phyloP scores from a whole-genome alignment of 192 early-diverging fungal genomes.

The Umbelopsis sp. region DNA sequence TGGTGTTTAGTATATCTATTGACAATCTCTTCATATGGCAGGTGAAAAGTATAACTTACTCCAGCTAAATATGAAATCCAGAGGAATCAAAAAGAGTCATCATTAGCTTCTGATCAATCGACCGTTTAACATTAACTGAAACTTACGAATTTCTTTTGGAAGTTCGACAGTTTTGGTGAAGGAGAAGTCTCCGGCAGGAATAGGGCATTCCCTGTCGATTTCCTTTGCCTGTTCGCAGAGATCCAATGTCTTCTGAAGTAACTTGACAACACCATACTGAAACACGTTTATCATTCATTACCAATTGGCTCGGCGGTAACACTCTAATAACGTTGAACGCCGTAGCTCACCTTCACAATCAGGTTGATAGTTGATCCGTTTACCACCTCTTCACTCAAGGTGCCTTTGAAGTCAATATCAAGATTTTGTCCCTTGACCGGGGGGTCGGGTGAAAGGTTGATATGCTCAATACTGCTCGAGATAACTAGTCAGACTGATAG shows the following conservation, averaged over 20 bases:
- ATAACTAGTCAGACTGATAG: not conserved
- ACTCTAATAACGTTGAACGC: no score
- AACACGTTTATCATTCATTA: no score
- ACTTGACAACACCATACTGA: conserved; percentile 44
- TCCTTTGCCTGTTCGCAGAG: conserved; percentile 50
- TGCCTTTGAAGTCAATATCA: conserved; percentile 47
- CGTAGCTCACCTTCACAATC: conserved; percentile 42
- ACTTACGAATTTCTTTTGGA: conserved; percentile 61
- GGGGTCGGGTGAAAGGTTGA: conserved; percentile 51
- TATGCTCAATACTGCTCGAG: conserved; percentile 41
- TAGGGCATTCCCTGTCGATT: conserved; percentile 54
- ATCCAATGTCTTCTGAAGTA: conserved; percentile 50
- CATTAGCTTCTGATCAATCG: not conserved
- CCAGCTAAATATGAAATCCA: not conserved
- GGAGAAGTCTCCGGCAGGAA: conserved; percentile 43
- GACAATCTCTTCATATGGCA: not conserved
- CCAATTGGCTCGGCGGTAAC: no score
- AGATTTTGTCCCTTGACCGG: conserved; percentile 51
- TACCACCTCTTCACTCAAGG: conserved; percentile 41
- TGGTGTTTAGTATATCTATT: not conserved
- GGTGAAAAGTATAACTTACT: not conserved
- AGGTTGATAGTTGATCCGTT: conserved; percentile 48
- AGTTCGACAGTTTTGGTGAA: conserved; percentile 48
- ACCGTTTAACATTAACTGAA: not conserved
- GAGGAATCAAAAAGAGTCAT: not conserved